phyloP scores from a whole-genome alignment of 371 early-diverging fungal genomes.

The Rhizopus microsporus region DNA sequence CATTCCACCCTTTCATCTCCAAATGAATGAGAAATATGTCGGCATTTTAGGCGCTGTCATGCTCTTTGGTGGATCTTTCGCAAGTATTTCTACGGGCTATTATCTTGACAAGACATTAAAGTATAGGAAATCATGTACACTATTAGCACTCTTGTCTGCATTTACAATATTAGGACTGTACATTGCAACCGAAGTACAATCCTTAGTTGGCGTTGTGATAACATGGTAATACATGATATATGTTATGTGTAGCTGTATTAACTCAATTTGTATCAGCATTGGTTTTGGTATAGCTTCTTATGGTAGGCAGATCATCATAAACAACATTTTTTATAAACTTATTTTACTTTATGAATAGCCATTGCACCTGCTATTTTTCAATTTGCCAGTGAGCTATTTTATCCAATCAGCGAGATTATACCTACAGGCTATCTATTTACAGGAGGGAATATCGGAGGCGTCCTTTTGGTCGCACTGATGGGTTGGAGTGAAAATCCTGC shows the following conservation, averaged over 20 bases:
- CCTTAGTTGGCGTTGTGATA: constrained; percentile 30
- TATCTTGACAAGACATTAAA: constrained; percentile 46
- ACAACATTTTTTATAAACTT: not conserved
- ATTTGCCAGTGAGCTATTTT: constrained; percentile 50
- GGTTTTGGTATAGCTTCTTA: constrained; percentile 49
- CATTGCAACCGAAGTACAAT: constrained; percentile 26
- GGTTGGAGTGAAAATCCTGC: constrained; percentile 43
- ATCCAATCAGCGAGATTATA: constrained; percentile 50
- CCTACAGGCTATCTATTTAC: constrained; percentile 52
- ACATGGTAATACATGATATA: constrained; percentile 29
- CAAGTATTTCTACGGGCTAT: constrained; percentile 42
- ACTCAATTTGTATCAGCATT: constrained; percentile 25
- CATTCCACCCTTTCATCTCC: constrained; percentile 38
- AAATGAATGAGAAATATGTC: constrained; percentile 36
- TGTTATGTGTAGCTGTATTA: not conserved
- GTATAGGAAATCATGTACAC: constrained; percentile 36
- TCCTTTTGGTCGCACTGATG: constrained; percentile 40
- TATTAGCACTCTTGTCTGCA: constrained; percentile 27
- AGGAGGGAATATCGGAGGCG: constrained; percentile 45
- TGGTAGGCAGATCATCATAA: constrained; percentile 28
- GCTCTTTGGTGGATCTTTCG: constrained; percentile 45
- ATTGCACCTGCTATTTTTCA: constrained; percentile 56
- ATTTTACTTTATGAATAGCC: constrained; percentile 25
- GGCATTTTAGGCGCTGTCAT: constrained; percentile 47
- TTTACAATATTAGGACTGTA: constrained; percentile 32